Conservation (phyloP, 305 asterid genomes). For the Plantago coronopus region DNA sequence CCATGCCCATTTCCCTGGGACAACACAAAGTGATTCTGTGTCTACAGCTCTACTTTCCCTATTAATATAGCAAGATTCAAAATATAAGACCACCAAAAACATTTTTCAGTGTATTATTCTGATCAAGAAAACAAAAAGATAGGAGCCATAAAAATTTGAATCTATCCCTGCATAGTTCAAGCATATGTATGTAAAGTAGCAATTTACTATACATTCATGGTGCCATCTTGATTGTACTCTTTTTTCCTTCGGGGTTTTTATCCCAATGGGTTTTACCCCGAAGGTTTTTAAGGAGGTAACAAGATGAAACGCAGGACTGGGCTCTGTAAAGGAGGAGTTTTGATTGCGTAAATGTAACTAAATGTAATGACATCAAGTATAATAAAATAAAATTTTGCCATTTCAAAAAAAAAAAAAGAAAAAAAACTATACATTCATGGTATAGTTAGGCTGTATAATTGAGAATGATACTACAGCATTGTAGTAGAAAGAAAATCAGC, state of each 20-base stretch:
- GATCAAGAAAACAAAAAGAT: background rate
- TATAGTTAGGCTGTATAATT: background rate
- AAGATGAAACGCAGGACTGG: no score
- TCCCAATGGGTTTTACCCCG: no score
- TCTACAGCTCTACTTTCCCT: slow-evolving; percentile 98
- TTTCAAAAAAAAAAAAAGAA: no score
- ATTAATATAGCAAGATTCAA: slow-evolving; percentile 27
- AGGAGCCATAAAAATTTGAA: background rate
- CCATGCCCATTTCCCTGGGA: slow-evolving; percentile 93
- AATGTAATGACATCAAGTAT: no score
- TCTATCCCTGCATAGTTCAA: background rate
- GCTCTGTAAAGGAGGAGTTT: no score
- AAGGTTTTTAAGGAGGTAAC: no score
- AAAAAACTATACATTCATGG: background rate
- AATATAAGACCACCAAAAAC: slow-evolving; percentile 1
- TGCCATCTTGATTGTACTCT: no score
- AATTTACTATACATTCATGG: no score
- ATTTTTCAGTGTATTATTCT: background rate
- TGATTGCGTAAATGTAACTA: no score
- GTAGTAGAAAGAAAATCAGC: background rate
- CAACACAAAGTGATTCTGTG: slow-evolving; percentile 90
- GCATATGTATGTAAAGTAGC: background rate
- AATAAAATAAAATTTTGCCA: no score
- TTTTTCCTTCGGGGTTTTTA: no score
- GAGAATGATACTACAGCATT: background rate